Conservation (phyloP, 2,329 filamentous ascomycete species). For the Penicillium sp. region DNA sequence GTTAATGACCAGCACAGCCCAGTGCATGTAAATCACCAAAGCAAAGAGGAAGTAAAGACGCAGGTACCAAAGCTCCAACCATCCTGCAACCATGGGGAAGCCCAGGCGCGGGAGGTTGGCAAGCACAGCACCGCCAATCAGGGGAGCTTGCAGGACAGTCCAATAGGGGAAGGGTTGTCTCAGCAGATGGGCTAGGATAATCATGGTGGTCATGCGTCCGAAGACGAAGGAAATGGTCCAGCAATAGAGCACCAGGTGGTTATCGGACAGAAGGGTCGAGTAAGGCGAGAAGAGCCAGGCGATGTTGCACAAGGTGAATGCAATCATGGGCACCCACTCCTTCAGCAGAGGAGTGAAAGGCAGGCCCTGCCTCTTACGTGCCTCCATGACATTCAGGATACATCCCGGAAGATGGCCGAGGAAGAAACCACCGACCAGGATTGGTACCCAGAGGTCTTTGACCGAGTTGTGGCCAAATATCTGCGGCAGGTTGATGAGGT, state of each 20-base stretch:
- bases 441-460: conserved; percentile 80
- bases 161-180: conserved; percentile 94
- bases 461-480: conserved; percentile 70
- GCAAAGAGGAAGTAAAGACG: conserved; percentile 81
- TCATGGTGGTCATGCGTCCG: conserved; percentile 97
- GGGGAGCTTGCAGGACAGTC: conserved; percentile 84
- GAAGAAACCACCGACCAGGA: conserved; percentile 65
- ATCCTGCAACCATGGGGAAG: conserved; percentile 62
- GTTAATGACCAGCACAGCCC: conserved; percentile 86
- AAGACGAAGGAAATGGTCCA: conserved; percentile 95
- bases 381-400: conserved; percentile 77
- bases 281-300: conserved; percentile 89
- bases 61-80: conserved; percentile 74
- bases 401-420: conserved; percentile 82
- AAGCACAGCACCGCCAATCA: conserved; percentile 79
- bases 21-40: conserved; percentile 81
- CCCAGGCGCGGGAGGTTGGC: conserved; percentile 79
- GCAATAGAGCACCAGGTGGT: conserved; percentile 89
- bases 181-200: conserved; percentile 93
- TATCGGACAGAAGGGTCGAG: conserved; percentile 74
- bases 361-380: conserved; percentile 67
- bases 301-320: conserved; percentile 71
- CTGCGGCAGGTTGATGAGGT: conserved; percentile 63
- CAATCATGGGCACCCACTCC: conserved; percentile 87
- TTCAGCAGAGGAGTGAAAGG: conserved; percentile 80